Conservation (phyloP, 2,329 filamentous ascomycete species). For the Leptographium galeiforme region DNA sequence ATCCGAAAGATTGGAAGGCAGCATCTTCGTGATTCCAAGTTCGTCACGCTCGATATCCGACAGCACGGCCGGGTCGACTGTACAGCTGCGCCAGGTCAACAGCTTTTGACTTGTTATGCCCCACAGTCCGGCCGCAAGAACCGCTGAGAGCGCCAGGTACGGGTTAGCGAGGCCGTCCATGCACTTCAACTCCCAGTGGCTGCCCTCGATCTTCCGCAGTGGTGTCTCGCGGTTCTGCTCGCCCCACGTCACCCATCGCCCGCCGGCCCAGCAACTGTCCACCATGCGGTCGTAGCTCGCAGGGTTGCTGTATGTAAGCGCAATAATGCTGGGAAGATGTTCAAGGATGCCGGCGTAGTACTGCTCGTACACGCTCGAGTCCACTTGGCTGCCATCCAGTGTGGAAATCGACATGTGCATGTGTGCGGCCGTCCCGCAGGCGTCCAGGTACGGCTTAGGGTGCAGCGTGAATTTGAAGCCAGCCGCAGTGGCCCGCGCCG, state of each 20-base stretch:
- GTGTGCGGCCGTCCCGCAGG: slow-evolving; percentile 53
- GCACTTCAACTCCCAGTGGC: slow-evolving; percentile 67
- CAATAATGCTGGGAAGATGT: slow-evolving; percentile 52
- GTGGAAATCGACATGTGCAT: slow-evolving; percentile 55
- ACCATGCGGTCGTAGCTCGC: slow-evolving; percentile 55
- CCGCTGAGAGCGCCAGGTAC: slow-evolving; percentile 52
- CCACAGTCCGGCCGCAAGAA: slow-evolving; percentile 45
- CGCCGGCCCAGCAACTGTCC: slow-evolving; percentile 66
- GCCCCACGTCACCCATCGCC: slow-evolving; percentile 67
- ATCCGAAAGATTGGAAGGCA: slow-evolving; percentile 41
- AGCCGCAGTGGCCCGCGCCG: slow-evolving; percentile 46
- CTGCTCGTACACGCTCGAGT: slow-evolving; percentile 31
- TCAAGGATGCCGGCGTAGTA: slow-evolving; percentile 63
- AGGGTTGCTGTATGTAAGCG: slow-evolving; percentile 53
- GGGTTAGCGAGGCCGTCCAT: slow-evolving; percentile 71
- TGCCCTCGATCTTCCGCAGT: slow-evolving; percentile 49
- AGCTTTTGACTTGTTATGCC: slow-evolving; percentile 34
- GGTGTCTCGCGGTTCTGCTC: slow-evolving; percentile 69
- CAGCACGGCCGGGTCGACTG: slow-evolving; percentile 37
- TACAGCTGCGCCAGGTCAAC: slow-evolving; percentile 39
- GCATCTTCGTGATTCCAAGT: slow-evolving; percentile 37
- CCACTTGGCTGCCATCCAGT: slow-evolving; percentile 14
- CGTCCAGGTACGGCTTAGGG: slow-evolving; percentile 49
- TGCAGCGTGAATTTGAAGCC: slow-evolving; percentile 58
- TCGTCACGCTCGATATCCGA: slow-evolving; percentile 29